A percentile compares a stretch with the other conserved stretches of the same genome.
Conservation (phyloP, 2,329 filamentous ascomycete genomes). For the Fusarium xylarioides region DNA sequence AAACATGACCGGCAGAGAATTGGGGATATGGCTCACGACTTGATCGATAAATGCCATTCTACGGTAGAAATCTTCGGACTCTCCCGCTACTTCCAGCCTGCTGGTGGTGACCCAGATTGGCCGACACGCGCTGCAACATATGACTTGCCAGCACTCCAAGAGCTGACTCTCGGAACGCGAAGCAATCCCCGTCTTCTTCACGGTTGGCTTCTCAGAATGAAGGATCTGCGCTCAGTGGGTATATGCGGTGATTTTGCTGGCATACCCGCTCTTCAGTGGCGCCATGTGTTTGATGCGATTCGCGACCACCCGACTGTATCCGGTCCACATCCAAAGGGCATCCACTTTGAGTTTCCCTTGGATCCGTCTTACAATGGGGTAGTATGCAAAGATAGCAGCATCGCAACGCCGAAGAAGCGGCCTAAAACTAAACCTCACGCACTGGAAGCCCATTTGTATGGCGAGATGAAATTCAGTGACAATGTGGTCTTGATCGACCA, state of each 20-base stretch:
- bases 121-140: background rate
- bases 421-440: no score
- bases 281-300: background rate
- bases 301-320: background rate
- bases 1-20: rapidly evolving
- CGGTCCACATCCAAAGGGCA: background rate
- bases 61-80: background rate
- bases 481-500: background rate
- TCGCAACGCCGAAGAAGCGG: background rate
- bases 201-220: background rate
- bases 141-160: background rate
- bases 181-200: background rate
- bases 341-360: background rate
- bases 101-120: background rate
- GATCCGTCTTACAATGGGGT: rapidly evolving
- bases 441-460: background rate
- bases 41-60: background rate
- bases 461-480: background rate
- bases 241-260: background rate
- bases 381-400: background rate
- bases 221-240: background rate
- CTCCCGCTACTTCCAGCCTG: background rate
- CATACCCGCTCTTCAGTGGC: background rate
- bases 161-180: rapidly evolving
- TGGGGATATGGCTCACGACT: background rate